Evolutionary conservation across 2,329 filamentous ascomycete species (phyloP).

Genomic region (Clonostachys byssicola): DNA sequence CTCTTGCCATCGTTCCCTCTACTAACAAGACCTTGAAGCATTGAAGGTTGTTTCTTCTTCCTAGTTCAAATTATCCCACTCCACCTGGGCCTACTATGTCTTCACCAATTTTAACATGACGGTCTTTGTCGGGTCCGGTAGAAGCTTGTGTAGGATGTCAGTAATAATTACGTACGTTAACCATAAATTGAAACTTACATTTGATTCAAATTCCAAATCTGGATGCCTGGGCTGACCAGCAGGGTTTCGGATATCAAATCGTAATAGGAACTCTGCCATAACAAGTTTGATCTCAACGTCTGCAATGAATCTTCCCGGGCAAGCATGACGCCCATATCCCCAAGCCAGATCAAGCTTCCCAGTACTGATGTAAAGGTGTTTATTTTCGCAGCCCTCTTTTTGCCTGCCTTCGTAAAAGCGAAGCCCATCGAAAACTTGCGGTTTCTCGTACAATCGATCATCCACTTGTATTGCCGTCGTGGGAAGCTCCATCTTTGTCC

Average conservation of each 20-base stretch:
- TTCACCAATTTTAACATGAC: neutral
- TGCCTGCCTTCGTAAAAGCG: conserved; percentile 37
- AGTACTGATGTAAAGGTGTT: conserved; percentile 33
- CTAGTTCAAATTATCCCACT: too few relatives aligned
- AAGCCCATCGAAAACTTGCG: conserved; percentile 35
- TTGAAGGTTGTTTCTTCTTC: too few relatives aligned
- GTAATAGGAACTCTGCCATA: conserved; percentile 30
- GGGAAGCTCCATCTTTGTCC: conserved; percentile 36
- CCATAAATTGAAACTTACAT: too few relatives aligned
- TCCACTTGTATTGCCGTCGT: conserved; percentile 28
- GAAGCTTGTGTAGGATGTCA: too few relatives aligned
- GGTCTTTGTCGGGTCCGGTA: neutral
- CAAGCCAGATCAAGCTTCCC: conserved; percentile 28
- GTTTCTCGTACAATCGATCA: conserved; percentile 19
- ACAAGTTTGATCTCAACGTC: conserved; percentile 39
- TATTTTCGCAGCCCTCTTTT: conserved; percentile 11
- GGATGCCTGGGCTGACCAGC: too few relatives aligned
- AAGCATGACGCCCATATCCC: conserved; percentile 30
- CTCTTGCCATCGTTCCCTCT: too few relatives aligned
- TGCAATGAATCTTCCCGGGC: conserved; percentile 39
- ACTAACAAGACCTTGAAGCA: too few relatives aligned
- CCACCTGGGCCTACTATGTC: too few relatives aligned
- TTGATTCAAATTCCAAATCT: too few relatives aligned
- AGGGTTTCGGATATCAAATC: too few relatives aligned
- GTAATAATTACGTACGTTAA: too few relatives aligned